Evolutionary conservation across 1,284 basidiomycete species (phyloP), one percentile per base, ranked within the genome.

Genomic region (Amylostereum areolatum): DNA sequence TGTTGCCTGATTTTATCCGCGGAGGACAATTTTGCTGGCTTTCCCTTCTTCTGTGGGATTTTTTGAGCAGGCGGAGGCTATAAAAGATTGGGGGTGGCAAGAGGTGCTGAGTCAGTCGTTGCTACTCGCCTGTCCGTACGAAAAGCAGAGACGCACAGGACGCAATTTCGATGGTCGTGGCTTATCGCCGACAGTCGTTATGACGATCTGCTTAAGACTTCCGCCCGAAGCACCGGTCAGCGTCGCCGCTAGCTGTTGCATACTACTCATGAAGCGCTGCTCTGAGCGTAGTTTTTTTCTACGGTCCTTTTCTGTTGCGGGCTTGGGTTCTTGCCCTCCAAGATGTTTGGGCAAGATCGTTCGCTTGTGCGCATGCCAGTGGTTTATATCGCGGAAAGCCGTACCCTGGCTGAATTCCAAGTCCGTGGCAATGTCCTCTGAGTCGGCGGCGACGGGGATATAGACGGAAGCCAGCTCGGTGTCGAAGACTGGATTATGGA

Each of bases 171-270:
- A 18, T 47, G 9, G 47, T 49, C 12, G 32, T 24, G 31, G 57
- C 46, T 29, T 53, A 31, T 10, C 45, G 34, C 65, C 59, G 1
- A 64, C 69, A 1, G 74, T 56, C 2, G 71, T 65, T 50, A 86
- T 85, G 12, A 73, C 67, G 32, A 80, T 72, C 49, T 73, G 73
- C 57, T 77, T 67, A 32, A 86, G 65, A 3, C 64, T 63, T 1
- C 66, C 67, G 0, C 84, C 83, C 1, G 71, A 69, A 1, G 81
- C 81, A 0, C 85, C 83, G 0, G 80, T 82, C 50, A 87, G 59
- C 1, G 81, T 81, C 37, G 73, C 74, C 5, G 85, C 83, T 42
- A 80, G 79, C 50, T 69, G 65, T 51, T 83, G 80, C 51, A 86
- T 56, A 12, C 58, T 66, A 28, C 70, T 64, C 76, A 83, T 82